Evolutionary conservation across 2,329 filamentous ascomycete species (phyloP).

Genomic region (Setomelanomma holmii): DNA sequence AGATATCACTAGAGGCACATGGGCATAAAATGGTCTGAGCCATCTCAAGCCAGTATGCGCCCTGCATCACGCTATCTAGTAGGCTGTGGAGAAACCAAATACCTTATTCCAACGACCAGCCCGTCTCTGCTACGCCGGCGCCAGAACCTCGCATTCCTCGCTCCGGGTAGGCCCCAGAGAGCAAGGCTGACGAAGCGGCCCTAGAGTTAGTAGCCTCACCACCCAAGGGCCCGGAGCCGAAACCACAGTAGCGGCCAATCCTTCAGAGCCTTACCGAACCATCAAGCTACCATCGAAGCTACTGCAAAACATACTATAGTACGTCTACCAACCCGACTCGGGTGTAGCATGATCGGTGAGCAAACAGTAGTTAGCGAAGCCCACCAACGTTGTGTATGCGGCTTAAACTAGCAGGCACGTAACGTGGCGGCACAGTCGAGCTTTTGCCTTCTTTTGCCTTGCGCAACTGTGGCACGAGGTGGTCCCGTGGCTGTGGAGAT

Average conservation of each 20-base stretch:
- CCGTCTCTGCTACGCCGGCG: slow-evolving; percentile 1
- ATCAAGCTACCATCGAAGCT: slow-evolving; percentile 14
- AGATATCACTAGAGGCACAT: background rate
- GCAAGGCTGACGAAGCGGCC: slow-evolving; percentile 24
- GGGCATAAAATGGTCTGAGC: background rate
- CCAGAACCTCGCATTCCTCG: slow-evolving; percentile 2
- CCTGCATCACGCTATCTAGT: slow-evolving; percentile 19
- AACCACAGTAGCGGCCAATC: slow-evolving; percentile 8
- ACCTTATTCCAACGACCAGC: slow-evolving; percentile 31
- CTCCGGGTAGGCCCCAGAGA: slow-evolving; percentile 12
- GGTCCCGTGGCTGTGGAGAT: slow-evolving; percentile 1
- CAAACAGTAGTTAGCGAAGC: slow-evolving; percentile 8
- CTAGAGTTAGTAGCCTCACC: slow-evolving; percentile 5
- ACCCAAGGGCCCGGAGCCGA: slow-evolving; percentile 7
- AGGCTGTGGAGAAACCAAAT: slow-evolving; percentile 26
- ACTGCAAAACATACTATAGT: slow-evolving; percentile 29
- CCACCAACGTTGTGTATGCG: slow-evolving; percentile 6
- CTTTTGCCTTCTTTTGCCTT: slow-evolving; percentile 1
- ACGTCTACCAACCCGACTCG: slow-evolving; percentile 20
- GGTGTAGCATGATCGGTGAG: slow-evolving; percentile 30
- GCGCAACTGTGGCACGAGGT: slow-evolving; percentile 1
- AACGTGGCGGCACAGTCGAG: slow-evolving; percentile 9
- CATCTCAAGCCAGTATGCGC: slow-evolving; percentile 9
- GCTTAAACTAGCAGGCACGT: slow-evolving; percentile 3
- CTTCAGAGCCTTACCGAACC: slow-evolving; percentile 1